These are phyloP conservation scores for Boletus edulis DNA, from an alignment of 768 basidiomycete genomes.

Conservation along the genomic window DNA sequence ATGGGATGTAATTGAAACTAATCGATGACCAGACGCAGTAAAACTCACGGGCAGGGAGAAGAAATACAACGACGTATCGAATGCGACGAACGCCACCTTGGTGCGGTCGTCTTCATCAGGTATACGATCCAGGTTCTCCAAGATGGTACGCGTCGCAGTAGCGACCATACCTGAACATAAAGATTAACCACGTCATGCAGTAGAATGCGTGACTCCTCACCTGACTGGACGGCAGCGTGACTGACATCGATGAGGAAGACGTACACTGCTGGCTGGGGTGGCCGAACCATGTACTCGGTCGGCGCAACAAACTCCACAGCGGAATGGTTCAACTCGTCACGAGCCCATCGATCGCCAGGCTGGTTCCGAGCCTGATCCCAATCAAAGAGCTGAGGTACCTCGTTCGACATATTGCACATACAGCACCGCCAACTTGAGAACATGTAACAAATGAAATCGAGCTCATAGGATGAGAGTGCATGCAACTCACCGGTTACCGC, in stretches of 20 bases:
- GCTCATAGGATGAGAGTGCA: neutral
- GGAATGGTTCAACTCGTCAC: constrained; percentile 89
- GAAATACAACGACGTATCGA: constrained; percentile 92
- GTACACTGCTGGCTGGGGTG: constrained; percentile 96
- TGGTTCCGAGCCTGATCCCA: constrained; percentile 95
- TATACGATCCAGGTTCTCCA: constrained; percentile 92
- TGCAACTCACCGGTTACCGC: constrained; percentile 75
- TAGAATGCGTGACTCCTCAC: constrained; percentile 37
- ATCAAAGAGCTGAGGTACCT: constrained; percentile 97
- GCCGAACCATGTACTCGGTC: constrained; percentile 98
- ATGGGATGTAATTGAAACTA: neutral
- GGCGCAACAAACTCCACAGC: constrained; percentile 98
- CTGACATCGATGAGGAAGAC: constrained; percentile 97
- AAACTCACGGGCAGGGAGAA: constrained; percentile 76
- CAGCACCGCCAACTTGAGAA: constrained; percentile 88
- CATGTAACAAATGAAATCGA: constrained; percentile 1
- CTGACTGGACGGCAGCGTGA: constrained; percentile 86
- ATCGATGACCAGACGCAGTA: neutral
- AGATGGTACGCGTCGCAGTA: constrained; percentile 93
- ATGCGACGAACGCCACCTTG: constrained; percentile 90
- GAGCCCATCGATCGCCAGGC: constrained; percentile 92
- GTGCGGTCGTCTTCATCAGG: constrained; percentile 94
- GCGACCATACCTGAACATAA: constrained; percentile 84
- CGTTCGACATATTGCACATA: constrained; percentile 98
- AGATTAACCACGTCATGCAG: neutral